Evolutionary conservation across 1,139 yeast species (phyloP).

Genomic region (Taphrina pruni): DNA sequence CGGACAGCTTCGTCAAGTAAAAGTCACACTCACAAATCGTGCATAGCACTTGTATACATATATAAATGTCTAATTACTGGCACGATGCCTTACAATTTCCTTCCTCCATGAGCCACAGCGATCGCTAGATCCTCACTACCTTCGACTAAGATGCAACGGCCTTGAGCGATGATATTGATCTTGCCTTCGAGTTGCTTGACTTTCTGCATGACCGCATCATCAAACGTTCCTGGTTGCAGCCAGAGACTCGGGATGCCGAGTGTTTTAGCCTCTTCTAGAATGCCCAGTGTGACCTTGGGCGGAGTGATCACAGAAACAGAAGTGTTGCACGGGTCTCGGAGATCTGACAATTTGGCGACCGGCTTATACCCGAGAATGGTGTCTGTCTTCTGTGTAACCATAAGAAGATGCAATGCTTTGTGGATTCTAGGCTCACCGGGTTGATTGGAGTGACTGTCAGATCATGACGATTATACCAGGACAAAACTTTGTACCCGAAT

Average conservation of each 20-base stretch:
- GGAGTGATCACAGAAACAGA: conserved; percentile 69
- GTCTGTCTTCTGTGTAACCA: conserved; percentile 55
- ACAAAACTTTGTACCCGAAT: conserved; percentile 72
- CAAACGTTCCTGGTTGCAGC: conserved; percentile 80
- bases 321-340: conserved; percentile 47
- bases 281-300: conserved; percentile 62
- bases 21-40: background rate
- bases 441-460: conserved; percentile 73
- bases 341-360: conserved; percentile 36
- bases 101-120: conserved; percentile 35
- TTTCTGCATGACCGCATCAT: conserved; percentile 58
- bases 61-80: background rate
- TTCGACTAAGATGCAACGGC: conserved; percentile 70
- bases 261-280: conserved; percentile 57
- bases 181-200: conserved; percentile 52
- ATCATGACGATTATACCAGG: conserved; percentile 67
- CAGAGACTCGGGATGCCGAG: conserved; percentile 64
- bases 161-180: conserved; percentile 60
- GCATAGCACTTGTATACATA: conserved; percentile 7
- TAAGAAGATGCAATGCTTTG: background rate
- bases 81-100: conserved; percentile 7
- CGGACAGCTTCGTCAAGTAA: conserved; percentile 25
- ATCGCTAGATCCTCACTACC: conserved; percentile 63
- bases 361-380: conserved; percentile 56
- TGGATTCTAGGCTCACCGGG: conserved; percentile 46